Evolutionary conservation across 345 rosid species (phyloP).

Genomic region (Angophora floribunda): DNA sequence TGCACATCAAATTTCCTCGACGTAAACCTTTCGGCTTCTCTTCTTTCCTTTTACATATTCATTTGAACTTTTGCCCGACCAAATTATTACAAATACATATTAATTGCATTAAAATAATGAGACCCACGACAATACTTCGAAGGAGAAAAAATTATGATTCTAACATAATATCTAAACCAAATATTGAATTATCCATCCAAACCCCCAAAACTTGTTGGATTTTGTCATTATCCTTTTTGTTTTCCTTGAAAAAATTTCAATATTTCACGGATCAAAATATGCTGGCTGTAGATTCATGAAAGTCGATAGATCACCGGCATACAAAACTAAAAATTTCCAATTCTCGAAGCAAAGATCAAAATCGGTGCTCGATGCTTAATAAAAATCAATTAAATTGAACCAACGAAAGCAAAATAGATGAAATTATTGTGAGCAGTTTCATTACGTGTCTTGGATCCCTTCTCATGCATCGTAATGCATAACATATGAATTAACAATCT

Average conservation of each 20-base stretch:
- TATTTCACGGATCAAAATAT: not conserved
- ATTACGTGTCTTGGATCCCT: not conserved
- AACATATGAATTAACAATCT: not conserved
- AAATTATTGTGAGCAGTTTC: not conserved
- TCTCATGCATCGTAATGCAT: not conserved
- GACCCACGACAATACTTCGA: not conserved
- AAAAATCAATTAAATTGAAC: not conserved
- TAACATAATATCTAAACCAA: not conserved
- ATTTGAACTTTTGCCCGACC: not conserved
- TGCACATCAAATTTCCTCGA: not conserved
- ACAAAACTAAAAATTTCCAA: not conserved
- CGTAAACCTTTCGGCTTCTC: not conserved
- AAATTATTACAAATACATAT: not conserved
- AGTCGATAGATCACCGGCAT: too few species aligned
- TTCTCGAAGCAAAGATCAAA: not conserved
- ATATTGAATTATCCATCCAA: too few species aligned
- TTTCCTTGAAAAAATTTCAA: not conserved
- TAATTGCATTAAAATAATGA: not conserved
- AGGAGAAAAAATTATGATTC: not conserved
- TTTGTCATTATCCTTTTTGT: not conserved
- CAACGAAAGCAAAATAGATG: not conserved
- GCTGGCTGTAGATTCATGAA: too few species aligned
- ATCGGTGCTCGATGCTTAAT: not conserved
- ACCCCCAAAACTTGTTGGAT: too few species aligned
- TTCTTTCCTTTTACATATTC: not conserved